Base-by-base conservation (phyloP, 805 yeast genomes). In the Barnettozyma populi region DNA sequence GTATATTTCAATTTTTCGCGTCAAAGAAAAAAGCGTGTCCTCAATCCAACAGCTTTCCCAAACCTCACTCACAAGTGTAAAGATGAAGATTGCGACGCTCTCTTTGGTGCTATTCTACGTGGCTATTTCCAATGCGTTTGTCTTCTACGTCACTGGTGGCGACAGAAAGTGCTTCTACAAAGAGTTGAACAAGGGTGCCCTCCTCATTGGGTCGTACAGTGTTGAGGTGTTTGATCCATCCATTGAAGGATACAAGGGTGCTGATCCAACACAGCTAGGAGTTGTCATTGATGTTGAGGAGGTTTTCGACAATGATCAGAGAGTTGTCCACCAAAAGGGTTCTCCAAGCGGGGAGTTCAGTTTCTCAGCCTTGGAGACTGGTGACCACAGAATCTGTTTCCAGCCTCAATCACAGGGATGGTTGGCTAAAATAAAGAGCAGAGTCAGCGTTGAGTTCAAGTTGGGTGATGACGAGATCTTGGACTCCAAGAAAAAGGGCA, bases 311-410 rank as follows among this genome's bases (percentile, higher is more conserved):
- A 80, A 83, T 62, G 78, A 86, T 65, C 92, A 90, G 65, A 73
- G 82, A 49, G 95, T 89, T 25, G 82, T 82, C 32, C 66, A 74
- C 51, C 95, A 88, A 64, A 79, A 74, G 59, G 78, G 82, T 27
- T 55, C 74, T 3, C 70, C 87, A 16, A 67, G 66, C 36, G 86
- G 89, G n/a, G 83, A 82, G 53, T 86, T 88, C 65, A 75, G 89
- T 32, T 90, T 87, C 71, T 84, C 90, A 11, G 86, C 97, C 1
- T 69, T 80, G 41, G 96, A 86, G 47, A 71, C 84, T n/a, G 97
- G 97, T 36, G 95, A 86, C 63, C 97, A 90, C 72, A 75, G 76
- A 57, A 75, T 90, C 57, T 90, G 97, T 68, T 70, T 90, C 65
- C 81, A 80, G 39, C 81, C 81, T 37, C 60, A 62, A 43, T 74